These are phyloP conservation scores for Yamadazyma taylorii DNA, from an alignment of 1,139 yeast species.

Conservation along the genomic window DNA sequence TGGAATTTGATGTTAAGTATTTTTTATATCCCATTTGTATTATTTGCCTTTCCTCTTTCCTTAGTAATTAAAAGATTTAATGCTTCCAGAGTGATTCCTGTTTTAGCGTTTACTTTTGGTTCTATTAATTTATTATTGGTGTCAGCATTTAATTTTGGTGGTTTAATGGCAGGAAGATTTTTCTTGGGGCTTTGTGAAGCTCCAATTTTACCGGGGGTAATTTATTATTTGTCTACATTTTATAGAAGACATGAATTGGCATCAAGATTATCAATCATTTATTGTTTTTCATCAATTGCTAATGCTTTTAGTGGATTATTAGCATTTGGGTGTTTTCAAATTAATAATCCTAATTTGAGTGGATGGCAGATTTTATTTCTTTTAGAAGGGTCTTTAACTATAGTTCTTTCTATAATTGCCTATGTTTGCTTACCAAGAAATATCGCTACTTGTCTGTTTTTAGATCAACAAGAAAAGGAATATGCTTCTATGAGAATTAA, in stretches of 20 bases:
- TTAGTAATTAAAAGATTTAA: slow-evolving; percentile 28
- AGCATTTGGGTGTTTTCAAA: slow-evolving; percentile 30
- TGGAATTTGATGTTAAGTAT: slow-evolving; percentile 31
- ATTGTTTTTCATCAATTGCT: slow-evolving; percentile 28
- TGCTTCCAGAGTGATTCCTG: slow-evolving; percentile 30
- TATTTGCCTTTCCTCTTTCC: slow-evolving; percentile 36
- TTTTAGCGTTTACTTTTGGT: slow-evolving; percentile 31
- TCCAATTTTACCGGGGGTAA: slow-evolving; percentile 30
- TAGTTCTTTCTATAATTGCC: slow-evolving; percentile 51
- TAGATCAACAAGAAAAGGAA: slow-evolving; percentile 25
- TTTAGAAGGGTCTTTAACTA: slow-evolving; percentile 60
- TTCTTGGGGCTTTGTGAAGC: slow-evolving; percentile 30
- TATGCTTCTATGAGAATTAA: slow-evolving; percentile 26
- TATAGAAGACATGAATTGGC: slow-evolving; percentile 29
- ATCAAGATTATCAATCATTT: slow-evolving; percentile 25
- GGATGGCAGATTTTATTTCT: slow-evolving; percentile 71
- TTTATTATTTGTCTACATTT: slow-evolving; percentile 31
- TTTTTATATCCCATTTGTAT: slow-evolving; percentile 31
- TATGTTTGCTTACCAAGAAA: slow-evolving; percentile 30
- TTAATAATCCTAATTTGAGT: slow-evolving; percentile 20
- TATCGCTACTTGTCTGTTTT: slow-evolving; percentile 26
- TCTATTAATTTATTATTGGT: slow-evolving; percentile 26
- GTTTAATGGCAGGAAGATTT: slow-evolving; percentile 28
- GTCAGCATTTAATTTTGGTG: slow-evolving; percentile 24
- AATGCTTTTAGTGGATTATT: slow-evolving; percentile 26